Percentiles rank a stretch among this genome's conserved stretches.
phyloP scores from a whole-genome alignment of 148 eudicot species.

The Persicaria tinctoria region DNA sequence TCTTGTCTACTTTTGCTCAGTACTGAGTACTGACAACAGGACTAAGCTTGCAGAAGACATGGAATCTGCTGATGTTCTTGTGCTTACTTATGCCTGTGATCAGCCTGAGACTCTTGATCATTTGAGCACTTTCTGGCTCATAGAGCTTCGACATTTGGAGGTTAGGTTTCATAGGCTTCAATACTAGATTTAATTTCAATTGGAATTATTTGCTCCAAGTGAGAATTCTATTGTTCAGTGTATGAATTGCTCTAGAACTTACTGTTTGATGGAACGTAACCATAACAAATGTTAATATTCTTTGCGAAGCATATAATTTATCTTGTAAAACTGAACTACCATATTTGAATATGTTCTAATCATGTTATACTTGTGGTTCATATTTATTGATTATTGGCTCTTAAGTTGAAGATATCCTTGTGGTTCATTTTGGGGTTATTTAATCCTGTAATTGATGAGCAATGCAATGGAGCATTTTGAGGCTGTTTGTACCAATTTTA shows the following conservation, averaged over 20 bases:
- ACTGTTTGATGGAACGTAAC: too few relatives aligned
- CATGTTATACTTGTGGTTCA: background rate
- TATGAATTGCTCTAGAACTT: background rate
- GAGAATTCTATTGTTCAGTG: background rate
- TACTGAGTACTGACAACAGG: constrained; percentile 36
- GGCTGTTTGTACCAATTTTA: background rate
- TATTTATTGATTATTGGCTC: background rate
- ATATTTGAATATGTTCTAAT: too few relatives aligned
- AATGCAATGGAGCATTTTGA: background rate
- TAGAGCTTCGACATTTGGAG: constrained; percentile 86
- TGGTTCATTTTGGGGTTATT: background rate
- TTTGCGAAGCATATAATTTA: background rate
- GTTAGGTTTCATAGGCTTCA: constrained; percentile 22
- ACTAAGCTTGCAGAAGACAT: constrained; percentile 69
- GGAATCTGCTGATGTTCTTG: constrained; percentile 79
- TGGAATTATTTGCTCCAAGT: background rate
- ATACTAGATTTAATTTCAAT: background rate
- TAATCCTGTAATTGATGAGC: background rate
- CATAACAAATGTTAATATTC: background rate
- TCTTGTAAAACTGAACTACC: background rate
- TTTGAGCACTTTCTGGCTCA: constrained; percentile 86
- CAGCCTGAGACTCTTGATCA: constrained; percentile 66
- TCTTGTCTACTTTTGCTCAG: constrained; percentile 22
- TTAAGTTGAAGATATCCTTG: background rate
- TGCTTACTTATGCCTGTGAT: constrained; percentile 93